Evolutionary conservation across 2,329 filamentous ascomycete genomes (phyloP), one percentile per base, ranked within the genome.

Genomic region (Fusarium zealandicum): DNA sequence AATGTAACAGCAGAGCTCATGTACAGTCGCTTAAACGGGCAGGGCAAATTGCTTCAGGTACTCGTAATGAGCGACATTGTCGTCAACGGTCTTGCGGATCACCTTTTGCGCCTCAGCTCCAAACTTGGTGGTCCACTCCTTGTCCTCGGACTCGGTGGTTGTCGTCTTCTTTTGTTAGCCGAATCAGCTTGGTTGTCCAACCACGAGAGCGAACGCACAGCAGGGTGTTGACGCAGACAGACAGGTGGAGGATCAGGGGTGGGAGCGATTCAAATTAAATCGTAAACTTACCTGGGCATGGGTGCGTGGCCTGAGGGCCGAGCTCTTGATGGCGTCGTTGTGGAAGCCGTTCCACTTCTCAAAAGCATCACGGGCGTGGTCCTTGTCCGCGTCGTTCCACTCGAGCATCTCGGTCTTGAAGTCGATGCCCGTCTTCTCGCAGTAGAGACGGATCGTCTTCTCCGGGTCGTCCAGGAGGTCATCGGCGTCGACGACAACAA

Each of bases 291-390:
- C 84, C 72, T 84, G 80, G 20, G 85, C 82, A 61, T 87, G 81
- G 38, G 80, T 79, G 69, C 90, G 81, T 2, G 90, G 85, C 71
- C 88, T 88, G 68, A 99, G 78, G 57, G 86, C 87, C 31, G 82
- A 88, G 70, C 90, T 96, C 64, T 90, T 81, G 66, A 98, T 90
- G 12, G 92, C 95, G 78, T 98, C 95, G 65, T 98, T 90, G 73
- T 98, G 95, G 78, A 96, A 98, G 10, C 95, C 95, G 64, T 87
- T 90, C 95, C 95, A 98, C 79, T 99, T 98, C 76, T 93, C 92
- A 76, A 98, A 98, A 14, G 87, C 87, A 59, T 85, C 81, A 63
- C 82, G 80, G 3, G 93, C 93, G 57, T 83, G 78, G 44, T 92
- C 86, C 66, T 89, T 87, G 61, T 90, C 88, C 45, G 88, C 86